Percentiles rank a stretch among this genome's conserved stretches.
phyloP scores from a whole-genome alignment of 192 early-diverging fungal species.

The Diversispora epigaea region DNA sequence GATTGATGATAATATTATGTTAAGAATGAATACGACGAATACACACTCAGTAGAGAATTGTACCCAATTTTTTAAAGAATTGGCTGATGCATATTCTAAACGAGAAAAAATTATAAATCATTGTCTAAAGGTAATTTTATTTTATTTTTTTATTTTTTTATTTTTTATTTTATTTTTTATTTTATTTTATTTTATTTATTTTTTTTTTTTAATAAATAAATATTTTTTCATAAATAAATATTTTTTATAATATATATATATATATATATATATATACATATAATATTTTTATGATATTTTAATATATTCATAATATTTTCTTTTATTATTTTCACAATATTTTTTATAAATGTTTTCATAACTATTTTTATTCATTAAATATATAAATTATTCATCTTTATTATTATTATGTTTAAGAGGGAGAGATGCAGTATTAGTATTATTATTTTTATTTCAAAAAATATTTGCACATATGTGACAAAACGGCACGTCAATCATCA shows the following conservation, averaged over 20 bases:
- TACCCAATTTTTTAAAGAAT: conserved; percentile 60
- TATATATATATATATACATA: not conserved
- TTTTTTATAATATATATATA: too few relatives aligned
- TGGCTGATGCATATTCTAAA: conserved; percentile 63
- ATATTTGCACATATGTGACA: not conserved
- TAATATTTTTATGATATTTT: not conserved
- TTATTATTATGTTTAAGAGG: too few relatives aligned
- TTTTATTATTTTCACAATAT: not conserved
- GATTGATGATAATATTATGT: conserved; percentile 81
- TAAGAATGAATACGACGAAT: conserved; percentile 73
- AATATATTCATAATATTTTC: conserved; percentile 15
- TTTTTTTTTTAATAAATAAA: too few relatives aligned
- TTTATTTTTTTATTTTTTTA: too few relatives aligned
- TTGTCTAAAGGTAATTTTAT: conserved; percentile 56
- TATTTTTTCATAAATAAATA: too few relatives aligned
- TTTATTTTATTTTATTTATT: too few relatives aligned
- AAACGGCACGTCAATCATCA: not conserved
- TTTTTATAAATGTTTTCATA: too few relatives aligned
- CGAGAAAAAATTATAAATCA: conserved; percentile 66
- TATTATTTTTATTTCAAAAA: too few relatives aligned
- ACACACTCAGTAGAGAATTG: conserved; percentile 63
- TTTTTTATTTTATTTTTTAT: too few relatives aligned
- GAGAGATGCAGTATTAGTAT: too few relatives aligned
- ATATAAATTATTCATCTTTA: too few relatives aligned
- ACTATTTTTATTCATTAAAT: too few relatives aligned